Evolutionary conservation across 2,329 filamentous ascomycete genomes (phyloP), one percentile per base, ranked within the genome.

Genomic region (Arthrobotrys sinensis): DNA sequence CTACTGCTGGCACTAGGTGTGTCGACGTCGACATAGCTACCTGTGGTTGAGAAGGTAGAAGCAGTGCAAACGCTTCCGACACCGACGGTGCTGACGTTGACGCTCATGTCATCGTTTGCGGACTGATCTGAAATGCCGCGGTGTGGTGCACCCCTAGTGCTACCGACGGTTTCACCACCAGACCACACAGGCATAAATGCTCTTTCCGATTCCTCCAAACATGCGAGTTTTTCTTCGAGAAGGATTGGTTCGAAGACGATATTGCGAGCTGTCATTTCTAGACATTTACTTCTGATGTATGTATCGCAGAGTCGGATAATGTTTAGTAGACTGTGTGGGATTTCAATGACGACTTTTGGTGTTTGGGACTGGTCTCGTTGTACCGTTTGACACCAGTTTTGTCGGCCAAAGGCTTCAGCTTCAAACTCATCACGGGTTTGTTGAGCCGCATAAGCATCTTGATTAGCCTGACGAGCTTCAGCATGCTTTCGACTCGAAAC

Each of bases 181-280:
- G 76, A 68, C 76, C 76, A 79, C 5, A 79, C 62, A 4, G 76
- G 68, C 76, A 79, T 79, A 16, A 68, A 79, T 11, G 55, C 28
- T 45, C 76, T 38, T 36, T 79, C 76, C 10, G 76, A 36, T 38
- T 79, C 76, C n/a, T 79, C 76, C 32, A 79, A 19, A 64, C 76
- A 79, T 8, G 76, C 63, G 3, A 79, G 43, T 34, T 68, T 36
- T 21, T 79, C 69, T 10, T 79, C 76, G 6, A 79, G 53, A 4
- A 79, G 53, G 38, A 79, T 68, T 11, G 69, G 76, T 5, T 79
- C 76, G 32, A 79, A 79, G n/a, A 72, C 68, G 34, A 79, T 69
- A 16, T 79, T 79, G 34, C 67, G 48, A 2, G 73, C 66, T 8
- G 66, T 62, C 73, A 77, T 77, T n/a, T 77, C 73, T 4, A 19